Conservation (phyloP, 192 early-diverging fungal genomes). For the Pecoramyces ruminantium region DNA sequence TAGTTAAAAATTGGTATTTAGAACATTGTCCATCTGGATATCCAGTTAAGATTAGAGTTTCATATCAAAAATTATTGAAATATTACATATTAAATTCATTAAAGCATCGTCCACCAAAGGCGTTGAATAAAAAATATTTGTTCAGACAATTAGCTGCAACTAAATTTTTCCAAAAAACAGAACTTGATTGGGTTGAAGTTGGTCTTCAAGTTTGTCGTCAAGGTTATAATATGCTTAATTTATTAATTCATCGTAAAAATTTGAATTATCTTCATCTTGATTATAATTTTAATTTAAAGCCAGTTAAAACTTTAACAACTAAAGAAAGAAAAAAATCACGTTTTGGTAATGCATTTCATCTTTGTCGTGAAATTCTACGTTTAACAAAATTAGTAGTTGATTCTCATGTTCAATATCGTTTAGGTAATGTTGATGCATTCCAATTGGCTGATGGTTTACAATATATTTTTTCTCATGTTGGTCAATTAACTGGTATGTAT, state of each 20-base stretch:
- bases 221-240: slow-evolving; percentile 98
- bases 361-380: slow-evolving; percentile 83
- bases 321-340: slow-evolving; percentile 98
- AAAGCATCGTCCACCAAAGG: slow-evolving; percentile 70
- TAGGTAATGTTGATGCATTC: slow-evolving; percentile 97
- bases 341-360: slow-evolving; percentile 95
- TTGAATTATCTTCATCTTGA: slow-evolving; percentile 96
- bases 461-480: slow-evolving; percentile 96
- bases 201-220: slow-evolving; percentile 95
- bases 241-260: slow-evolving; percentile 96
- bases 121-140: slow-evolving; percentile 81
- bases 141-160: slow-evolving; percentile 89
- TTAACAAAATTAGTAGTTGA: slow-evolving; percentile 95
- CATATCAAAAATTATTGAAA: slow-evolving; percentile 95
- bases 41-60: slow-evolving; percentile 96
- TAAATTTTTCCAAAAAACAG: slow-evolving; percentile 97
- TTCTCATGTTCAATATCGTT: slow-evolving; percentile 91
- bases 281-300: slow-evolving; percentile 99
- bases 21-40: slow-evolving; percentile 84
- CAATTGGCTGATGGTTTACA: slow-evolving; percentile 97
- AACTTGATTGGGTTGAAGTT: slow-evolving; percentile 98
- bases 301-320: slow-evolving; percentile 95
- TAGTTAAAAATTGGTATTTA: slow-evolving; percentile 96
- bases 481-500: slow-evolving; percentile 98
- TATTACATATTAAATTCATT: slow-evolving; percentile 88